Conservation (phyloP, 495 filamentous ascomycete genomes). For the Aspergillus heteromorphus region DNA sequence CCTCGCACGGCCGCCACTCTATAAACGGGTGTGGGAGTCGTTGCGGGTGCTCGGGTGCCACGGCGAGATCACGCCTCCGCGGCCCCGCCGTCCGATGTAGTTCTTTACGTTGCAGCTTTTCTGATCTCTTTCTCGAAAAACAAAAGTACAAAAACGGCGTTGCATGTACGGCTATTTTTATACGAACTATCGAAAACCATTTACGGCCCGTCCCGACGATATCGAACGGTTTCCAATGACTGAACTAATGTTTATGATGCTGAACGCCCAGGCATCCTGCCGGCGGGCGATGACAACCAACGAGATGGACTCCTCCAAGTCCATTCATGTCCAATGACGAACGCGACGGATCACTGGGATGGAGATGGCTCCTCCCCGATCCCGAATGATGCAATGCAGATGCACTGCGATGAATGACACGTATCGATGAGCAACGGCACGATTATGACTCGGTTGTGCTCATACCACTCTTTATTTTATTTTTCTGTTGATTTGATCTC, state of each 20-base stretch:
- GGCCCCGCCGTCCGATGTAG: slow-evolving; percentile 14
- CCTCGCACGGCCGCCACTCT: slow-evolving; percentile 18
- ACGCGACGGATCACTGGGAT: slow-evolving; percentile 1
- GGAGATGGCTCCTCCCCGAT: background rate
- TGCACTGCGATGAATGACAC: background rate
- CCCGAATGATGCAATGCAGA: background rate
- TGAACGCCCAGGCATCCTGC: background rate
- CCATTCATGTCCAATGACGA: background rate
- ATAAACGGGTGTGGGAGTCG: slow-evolving; percentile 28
- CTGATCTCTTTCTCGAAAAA: background rate
- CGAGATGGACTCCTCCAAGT: background rate
- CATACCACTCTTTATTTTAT: background rate
- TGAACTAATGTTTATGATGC: slow-evolving; percentile 18
- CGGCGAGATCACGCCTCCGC: slow-evolving; percentile 12
- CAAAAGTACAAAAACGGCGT: slow-evolving; percentile 8
- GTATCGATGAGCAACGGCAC: background rate
- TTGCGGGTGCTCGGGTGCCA: slow-evolving; percentile 25
- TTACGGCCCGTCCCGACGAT: slow-evolving; percentile 4
- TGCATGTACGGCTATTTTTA: slow-evolving; percentile 5
- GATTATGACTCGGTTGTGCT: background rate
- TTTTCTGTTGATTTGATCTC: background rate
- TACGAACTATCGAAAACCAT: background rate
- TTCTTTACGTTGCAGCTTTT: background rate
- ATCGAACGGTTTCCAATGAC: slow-evolving; percentile 1
- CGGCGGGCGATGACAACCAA: slow-evolving; percentile 1